A percentile compares a stretch with the other conserved stretches of the same genome.
Evolutionary conservation across 345 rosid species (phyloP).

Genomic region (Geranium rotundifolium): DNA sequence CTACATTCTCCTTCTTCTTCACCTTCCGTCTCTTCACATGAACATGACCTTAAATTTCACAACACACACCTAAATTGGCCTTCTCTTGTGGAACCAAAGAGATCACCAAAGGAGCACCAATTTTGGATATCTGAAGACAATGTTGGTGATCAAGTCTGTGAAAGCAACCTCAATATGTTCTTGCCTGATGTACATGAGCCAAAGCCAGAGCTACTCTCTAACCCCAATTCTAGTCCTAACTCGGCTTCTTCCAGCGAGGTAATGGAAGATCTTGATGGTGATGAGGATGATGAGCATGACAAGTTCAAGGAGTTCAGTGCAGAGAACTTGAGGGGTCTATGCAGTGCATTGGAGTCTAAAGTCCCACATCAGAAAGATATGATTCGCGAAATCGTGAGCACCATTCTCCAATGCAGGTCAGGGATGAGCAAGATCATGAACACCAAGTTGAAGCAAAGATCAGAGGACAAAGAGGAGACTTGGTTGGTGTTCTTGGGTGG

Average conservation of each 20-base stretch:
- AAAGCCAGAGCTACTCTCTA: constrained; percentile 40
- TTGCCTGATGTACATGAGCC: constrained; percentile 6
- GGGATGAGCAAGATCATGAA: constrained; percentile 14
- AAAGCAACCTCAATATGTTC: constrained; percentile 12
- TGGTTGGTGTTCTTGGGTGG: constrained; percentile 46
- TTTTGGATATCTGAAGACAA: constrained; percentile 27
- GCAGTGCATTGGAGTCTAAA: constrained; percentile 39
- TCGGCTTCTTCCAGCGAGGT: neutral
- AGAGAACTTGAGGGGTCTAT: constrained; percentile 36
- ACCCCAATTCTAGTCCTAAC: neutral
- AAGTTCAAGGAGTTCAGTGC: constrained; percentile 34
- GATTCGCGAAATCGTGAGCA: constrained; percentile 30
- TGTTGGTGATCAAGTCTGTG: constrained; percentile 17
- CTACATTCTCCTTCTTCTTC: constrained; percentile 36
- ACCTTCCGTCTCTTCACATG: constrained; percentile 25
- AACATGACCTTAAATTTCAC: constrained; percentile 13
- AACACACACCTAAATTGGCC: constrained; percentile 33
- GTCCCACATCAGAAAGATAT: constrained; percentile 44
- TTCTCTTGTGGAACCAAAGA: constrained; percentile 21
- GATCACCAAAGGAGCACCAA: constrained; percentile 26
- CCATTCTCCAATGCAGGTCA: constrained; percentile 55
- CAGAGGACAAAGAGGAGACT: constrained; percentile 34
- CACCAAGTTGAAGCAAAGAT: constrained; percentile 13
- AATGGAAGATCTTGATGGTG: neutral
- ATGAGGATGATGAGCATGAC: neutral